Conservation (phyloP, 2,329 filamentous ascomycete species). For the Verticillium nubilum region DNA sequence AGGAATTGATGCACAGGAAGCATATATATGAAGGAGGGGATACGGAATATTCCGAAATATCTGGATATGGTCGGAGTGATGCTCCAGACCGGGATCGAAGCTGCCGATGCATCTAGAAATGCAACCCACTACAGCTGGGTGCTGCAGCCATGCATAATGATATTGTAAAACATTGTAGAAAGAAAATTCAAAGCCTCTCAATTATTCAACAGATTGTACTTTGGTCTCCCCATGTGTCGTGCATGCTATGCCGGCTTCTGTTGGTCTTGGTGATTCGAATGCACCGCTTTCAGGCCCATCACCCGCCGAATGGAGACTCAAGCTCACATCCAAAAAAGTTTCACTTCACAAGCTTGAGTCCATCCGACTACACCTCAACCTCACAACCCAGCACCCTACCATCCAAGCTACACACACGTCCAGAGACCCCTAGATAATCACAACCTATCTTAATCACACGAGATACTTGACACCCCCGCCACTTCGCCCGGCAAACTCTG, state of each 20-base stretch:
- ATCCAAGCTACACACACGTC: neutral
- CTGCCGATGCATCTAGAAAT: neutral
- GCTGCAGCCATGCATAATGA: neutral
- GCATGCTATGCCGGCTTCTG: neutral
- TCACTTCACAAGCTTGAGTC: neutral
- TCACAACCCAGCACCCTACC: neutral
- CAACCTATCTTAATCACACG: no score
- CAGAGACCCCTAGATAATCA: neutral
- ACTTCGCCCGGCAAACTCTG: neutral
- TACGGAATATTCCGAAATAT: neutral
- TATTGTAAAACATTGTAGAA: neutral
- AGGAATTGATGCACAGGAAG: no score
- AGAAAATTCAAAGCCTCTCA: neutral
- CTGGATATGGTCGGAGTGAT: neutral
- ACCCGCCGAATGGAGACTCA: neutral
- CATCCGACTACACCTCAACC: neutral
- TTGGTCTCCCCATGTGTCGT: neutral
- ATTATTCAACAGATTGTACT: neutral
- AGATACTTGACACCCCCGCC: neutral
- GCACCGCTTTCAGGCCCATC: neutral
- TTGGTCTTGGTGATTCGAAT: neutral
- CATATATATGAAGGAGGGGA: neutral
- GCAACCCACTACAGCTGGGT: neutral
- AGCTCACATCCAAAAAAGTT: neutral
- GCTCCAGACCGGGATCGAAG: neutral